phyloP scores from a whole-genome alignment of 2,329 filamentous ascomycete species.

The Leptographium wingfieldii region DNA sequence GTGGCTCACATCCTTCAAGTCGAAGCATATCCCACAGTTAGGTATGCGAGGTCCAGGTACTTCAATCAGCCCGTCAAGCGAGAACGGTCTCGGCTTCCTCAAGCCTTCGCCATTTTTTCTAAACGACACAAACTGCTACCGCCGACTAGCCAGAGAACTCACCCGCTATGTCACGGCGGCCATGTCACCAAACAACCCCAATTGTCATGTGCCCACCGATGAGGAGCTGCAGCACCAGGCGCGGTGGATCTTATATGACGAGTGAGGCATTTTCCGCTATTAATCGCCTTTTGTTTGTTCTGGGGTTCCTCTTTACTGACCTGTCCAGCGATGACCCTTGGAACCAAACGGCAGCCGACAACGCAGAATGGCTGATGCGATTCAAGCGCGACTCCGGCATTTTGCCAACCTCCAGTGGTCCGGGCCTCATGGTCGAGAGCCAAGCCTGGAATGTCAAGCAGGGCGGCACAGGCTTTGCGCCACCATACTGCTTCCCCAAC shows the following conservation, averaged over 20 bases:
- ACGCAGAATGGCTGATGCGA: conserved; percentile 48
- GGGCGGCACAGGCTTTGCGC: conserved; percentile 42
- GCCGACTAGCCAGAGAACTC: conserved; percentile 40
- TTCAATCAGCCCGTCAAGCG: not conserved
- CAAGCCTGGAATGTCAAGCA: conserved; percentile 33
- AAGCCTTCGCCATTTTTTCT: conserved; percentile 32
- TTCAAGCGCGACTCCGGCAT: conserved; percentile 49
- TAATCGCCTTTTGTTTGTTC: not conserved
- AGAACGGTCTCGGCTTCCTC: conserved; percentile 5
- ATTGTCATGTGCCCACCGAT: conserved; percentile 44
- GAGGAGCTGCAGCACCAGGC: conserved; percentile 53
- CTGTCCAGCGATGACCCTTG: conserved; percentile 43
- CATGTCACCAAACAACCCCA: conserved; percentile 49
- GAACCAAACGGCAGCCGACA: conserved; percentile 52
- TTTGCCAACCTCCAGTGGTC: conserved; percentile 31
- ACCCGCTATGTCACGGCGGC: conserved; percentile 37
- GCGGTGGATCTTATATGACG: conserved; percentile 49
- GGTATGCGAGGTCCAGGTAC: not conserved
- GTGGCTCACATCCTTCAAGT: conserved; percentile 41
- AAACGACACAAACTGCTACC: conserved; percentile 49
- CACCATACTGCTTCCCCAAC: conserved; percentile 39
- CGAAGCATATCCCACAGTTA: conserved; percentile 20
- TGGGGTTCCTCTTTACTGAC: not conserved
- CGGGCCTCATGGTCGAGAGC: conserved; percentile 29
- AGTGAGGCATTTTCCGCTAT: conserved; percentile 28